Conservation (phyloP, 768 basidiomycete species). For the Serendipita indica region DNA sequence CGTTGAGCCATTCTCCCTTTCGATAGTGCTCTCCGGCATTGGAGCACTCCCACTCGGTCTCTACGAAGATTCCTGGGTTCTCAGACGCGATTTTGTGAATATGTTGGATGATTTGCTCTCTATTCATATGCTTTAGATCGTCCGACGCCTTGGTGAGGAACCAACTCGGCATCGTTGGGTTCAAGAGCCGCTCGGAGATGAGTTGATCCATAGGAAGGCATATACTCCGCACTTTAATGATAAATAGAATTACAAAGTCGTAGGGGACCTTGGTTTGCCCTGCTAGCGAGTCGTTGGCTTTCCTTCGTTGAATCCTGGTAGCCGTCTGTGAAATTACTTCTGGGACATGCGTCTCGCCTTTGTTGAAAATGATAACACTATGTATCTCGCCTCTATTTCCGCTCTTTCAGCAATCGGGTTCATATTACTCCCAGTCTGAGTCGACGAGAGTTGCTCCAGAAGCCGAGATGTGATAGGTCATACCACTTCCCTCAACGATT, state of each 20-base stretch:
- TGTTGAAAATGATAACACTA: no score
- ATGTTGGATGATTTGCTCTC: background rate
- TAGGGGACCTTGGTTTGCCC: no score
- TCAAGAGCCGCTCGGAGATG: background rate
- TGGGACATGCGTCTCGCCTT: no score
- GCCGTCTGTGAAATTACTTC: no score
- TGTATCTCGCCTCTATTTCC: no score
- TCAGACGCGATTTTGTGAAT: background rate
- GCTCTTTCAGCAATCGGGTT: background rate
- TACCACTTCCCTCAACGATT: background rate
- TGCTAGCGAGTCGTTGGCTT: no score
- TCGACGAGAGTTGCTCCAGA: background rate
- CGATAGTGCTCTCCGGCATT: background rate
- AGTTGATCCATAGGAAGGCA: no score
- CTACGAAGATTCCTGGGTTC: background rate
- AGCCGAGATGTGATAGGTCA: conserved; percentile 3
- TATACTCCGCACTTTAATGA: no score
- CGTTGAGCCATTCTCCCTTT: background rate
- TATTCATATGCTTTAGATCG: background rate
- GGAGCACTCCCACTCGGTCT: background rate
- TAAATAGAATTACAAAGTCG: no score
- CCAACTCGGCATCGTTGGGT: background rate
- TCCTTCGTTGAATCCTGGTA: no score
- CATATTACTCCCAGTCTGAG: background rate
- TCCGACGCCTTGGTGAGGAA: background rate